Evolutionary conservation across 78 protist genomes (phyloP).

Genomic region (Cavenderia fasciculata): DNA sequence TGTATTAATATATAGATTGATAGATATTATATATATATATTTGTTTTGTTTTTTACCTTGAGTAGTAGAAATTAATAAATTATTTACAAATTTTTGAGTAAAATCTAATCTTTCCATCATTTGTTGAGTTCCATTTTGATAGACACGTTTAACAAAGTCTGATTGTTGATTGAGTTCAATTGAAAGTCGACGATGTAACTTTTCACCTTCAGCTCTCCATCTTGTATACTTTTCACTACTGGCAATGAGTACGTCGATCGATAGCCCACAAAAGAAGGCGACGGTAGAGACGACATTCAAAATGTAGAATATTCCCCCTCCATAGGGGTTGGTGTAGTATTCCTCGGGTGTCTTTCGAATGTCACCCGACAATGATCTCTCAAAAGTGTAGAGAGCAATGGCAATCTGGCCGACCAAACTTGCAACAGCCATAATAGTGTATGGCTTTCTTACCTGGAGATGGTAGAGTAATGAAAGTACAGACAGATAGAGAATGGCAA

Average conservation of each 20-base stretch:
- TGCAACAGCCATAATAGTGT: conserved; percentile 40
- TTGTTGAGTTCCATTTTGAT: conserved; percentile 26
- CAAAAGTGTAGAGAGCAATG: conserved; percentile 15
- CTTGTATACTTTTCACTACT: conserved; percentile 25
- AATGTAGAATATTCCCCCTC: conserved; percentile 63
- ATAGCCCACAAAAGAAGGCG: conserved; percentile 40
- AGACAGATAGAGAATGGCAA: not conserved
- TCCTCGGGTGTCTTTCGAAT: not conserved
- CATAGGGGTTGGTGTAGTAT: not conserved
- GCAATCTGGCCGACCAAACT: conserved; percentile 36
- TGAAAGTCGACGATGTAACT: conserved; percentile 39
- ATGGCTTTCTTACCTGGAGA: conserved; percentile 50
- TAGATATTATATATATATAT: too few relatives aligned
- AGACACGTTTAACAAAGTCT: conserved; percentile 37
- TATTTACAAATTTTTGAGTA: conserved; percentile 52
- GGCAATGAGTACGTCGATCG: conserved; percentile 40
- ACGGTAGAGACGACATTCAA: conserved; percentile 15
- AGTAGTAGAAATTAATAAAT: too few relatives aligned
- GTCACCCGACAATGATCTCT: not conserved
- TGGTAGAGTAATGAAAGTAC: conserved; percentile 27
- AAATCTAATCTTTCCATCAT: conserved; percentile 43
- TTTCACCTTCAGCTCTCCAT: conserved; percentile 22
- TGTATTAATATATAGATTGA: too few relatives aligned
- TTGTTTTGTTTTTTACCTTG: too few relatives aligned
- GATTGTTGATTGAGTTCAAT: conserved; percentile 57